A percentile compares a stretch with the other conserved stretches of the same genome.
phyloP scores from a whole-genome alignment of 495 filamentous ascomycete genomes.

The Penicillium bovifimosum region DNA sequence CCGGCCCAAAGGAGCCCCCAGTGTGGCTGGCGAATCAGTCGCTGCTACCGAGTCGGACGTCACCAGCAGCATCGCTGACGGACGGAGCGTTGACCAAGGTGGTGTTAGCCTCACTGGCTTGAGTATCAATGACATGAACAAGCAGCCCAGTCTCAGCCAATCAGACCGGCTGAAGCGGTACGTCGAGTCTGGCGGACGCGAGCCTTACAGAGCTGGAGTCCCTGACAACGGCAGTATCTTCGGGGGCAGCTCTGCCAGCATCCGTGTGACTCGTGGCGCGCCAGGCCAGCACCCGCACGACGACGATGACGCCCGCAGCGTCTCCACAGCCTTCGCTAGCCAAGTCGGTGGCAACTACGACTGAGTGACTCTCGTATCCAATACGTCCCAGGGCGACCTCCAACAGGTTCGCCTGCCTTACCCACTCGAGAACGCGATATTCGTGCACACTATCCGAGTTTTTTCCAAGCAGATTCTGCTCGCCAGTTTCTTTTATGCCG shows the following conservation, averaged over 20 bases:
- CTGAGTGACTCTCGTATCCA: constrained; percentile 48
- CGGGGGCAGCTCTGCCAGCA: constrained; percentile 63
- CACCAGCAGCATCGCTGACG: constrained; percentile 63
- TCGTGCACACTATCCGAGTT: constrained; percentile 17
- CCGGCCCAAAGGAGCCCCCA: constrained; percentile 60
- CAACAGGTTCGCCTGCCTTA: constrained; percentile 16
- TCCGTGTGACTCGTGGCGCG: constrained; percentile 46
- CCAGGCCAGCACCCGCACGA: constrained; percentile 44
- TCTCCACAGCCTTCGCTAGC: constrained; percentile 93
- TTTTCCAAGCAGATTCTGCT: constrained; percentile 22
- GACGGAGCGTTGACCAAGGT: constrained; percentile 69
- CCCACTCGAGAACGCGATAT: constrained; percentile 15
- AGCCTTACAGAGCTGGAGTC: constrained; percentile 39
- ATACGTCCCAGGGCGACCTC: constrained; percentile 14
- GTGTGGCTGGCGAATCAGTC: constrained; percentile 83
- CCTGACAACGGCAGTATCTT: constrained; percentile 65
- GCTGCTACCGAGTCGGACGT: constrained; percentile 85
- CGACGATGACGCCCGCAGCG: constrained; percentile 91
- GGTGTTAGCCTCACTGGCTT: constrained; percentile 82
- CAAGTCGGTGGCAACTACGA: constrained; percentile 89
- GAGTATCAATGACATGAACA: constrained; percentile 66
- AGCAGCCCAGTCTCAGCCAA: constrained; percentile 79
- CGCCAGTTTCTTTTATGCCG: constrained; percentile 19
- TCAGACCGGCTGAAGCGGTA: constrained; percentile 79
- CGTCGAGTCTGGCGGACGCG: constrained; percentile 71